Evolutionary conservation across 2,329 filamentous ascomycete species (phyloP).

Genomic region (Fusarium acutatum): DNA sequence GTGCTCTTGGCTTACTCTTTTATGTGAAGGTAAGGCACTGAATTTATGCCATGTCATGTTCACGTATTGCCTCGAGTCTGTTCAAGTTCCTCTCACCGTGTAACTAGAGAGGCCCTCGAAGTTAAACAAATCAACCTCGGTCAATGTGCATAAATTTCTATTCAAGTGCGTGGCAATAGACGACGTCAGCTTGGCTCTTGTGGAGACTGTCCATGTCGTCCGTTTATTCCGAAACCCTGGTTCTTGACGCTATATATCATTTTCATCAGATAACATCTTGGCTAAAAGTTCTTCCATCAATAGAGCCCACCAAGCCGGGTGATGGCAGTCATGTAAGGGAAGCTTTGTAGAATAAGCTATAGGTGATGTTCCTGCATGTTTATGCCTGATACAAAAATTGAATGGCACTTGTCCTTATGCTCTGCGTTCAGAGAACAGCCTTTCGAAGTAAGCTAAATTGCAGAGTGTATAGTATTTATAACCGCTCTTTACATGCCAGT

Average conservation of each 20-base stretch:
- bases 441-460: neutral
- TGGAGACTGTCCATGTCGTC: neutral
- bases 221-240: neutral
- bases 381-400: neutral
- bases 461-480: neutral
- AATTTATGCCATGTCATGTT: neutral
- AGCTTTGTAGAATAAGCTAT: neutral
- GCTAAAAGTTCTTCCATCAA: neutral
- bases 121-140: neutral
- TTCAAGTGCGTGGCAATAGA: neutral
- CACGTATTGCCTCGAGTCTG: neutral
- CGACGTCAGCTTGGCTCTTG: neutral
- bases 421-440: neutral
- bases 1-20: neutral
- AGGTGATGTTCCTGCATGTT: neutral
- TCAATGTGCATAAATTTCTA: neutral
- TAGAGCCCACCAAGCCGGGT: neutral
- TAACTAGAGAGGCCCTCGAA: neutral
- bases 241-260: neutral
- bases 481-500: neutral
- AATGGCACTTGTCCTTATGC: neutral
- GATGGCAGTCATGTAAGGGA: neutral
- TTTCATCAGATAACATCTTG: slow-evolving; percentile 19
- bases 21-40: neutral
- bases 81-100: neutral